Conservation (phyloP, 441 rosid species). For the Gossypium lobatum region DNA sequence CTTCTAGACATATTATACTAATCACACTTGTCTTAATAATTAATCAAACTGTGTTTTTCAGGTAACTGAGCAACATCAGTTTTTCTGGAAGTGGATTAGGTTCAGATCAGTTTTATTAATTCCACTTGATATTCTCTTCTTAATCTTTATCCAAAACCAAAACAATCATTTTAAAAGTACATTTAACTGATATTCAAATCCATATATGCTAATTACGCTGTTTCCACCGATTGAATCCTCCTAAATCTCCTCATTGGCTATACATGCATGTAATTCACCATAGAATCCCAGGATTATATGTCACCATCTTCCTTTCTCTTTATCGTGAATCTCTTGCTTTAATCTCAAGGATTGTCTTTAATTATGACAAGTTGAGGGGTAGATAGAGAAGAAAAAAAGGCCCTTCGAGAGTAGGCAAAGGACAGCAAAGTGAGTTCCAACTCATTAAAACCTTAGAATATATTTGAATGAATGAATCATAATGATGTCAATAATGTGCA, state of each 20-base stretch:
- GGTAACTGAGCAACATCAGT: neutral
- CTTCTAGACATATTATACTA: neutral
- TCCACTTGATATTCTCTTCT: neutral
- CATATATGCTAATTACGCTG: neutral
- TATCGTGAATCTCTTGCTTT: neutral
- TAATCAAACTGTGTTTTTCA: neutral
- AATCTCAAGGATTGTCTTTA: neutral
- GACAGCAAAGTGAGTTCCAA: slow-evolving; percentile 5
- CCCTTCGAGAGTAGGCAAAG: neutral
- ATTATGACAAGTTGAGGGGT: slow-evolving; percentile 1
- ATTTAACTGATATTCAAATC: neutral
- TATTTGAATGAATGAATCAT: neutral
- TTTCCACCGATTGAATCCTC: no score
- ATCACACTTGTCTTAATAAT: slow-evolving; percentile 1
- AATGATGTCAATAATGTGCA: neutral
- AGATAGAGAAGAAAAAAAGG: neutral
- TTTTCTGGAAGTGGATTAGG: neutral
- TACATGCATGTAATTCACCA: neutral
- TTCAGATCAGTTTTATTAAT: neutral
- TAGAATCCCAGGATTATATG: neutral
- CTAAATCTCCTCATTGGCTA: no score
- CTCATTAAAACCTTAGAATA: neutral
- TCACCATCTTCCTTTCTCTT: neutral
- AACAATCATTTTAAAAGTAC: neutral
- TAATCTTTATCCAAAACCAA: slow-evolving; percentile 1